Conservation (phyloP, 1,139 yeast genomes). For the Sugiyamaella japonica region DNA sequence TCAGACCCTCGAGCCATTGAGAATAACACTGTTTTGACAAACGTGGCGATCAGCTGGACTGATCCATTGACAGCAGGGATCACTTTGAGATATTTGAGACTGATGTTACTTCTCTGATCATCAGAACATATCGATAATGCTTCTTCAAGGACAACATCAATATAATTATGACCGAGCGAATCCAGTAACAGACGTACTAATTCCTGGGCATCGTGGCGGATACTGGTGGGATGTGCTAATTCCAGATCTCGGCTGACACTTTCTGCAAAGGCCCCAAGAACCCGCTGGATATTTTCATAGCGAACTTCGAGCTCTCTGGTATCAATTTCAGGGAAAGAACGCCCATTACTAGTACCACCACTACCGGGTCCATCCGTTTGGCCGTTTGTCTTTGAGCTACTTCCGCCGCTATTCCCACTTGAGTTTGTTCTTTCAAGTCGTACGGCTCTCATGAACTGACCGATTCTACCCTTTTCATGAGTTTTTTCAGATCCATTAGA, state of each 20-base stretch:
- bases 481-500: conserved; percentile 17
- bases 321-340: conserved; percentile 15
- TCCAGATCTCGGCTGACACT: conserved; percentile 78
- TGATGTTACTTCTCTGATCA: conserved; percentile 40
- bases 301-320: conserved; percentile 25
- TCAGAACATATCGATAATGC: conserved; percentile 50
- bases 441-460: conserved; percentile 38
- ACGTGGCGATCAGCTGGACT: conserved; percentile 64
- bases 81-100: conserved; percentile 50
- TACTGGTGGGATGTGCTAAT: conserved; percentile 57
- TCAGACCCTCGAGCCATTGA: conserved; percentile 64
- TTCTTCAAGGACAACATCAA: conserved; percentile 74
- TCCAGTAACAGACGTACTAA: conserved; percentile 65
- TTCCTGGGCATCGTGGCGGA: conserved; percentile 65
- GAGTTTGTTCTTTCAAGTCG: conserved; percentile 32
- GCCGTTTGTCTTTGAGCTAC: conserved; percentile 1
- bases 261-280: conserved; percentile 74
- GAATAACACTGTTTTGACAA: conserved; percentile 67
- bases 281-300: conserved; percentile 54
- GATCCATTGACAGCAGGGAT: conserved; percentile 63
- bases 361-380: background rate
- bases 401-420: conserved; percentile 16
- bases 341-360: background rate
- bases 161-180: conserved; percentile 71
- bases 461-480: conserved; percentile 36